Base-by-base conservation (phyloP, 202 grass and related monocot genomes). In the Zoysia matrella region DNA sequence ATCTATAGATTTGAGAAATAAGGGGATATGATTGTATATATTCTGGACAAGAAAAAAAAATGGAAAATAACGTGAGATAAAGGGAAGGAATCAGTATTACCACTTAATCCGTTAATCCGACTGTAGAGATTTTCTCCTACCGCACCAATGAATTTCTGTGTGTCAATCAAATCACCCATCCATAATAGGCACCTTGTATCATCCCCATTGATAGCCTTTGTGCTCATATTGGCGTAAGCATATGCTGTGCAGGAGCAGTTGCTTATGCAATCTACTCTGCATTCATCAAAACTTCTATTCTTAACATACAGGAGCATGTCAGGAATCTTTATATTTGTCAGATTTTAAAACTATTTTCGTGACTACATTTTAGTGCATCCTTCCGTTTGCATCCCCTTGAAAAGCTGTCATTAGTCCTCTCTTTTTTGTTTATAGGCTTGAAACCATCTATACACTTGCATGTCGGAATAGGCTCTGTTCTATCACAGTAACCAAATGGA, bases 201-300 rank as follows among this genome's bases (percentile, higher is more conserved):
- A 74, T 88, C 85, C 8, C 60, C 85, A 58, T 65, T 47, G 16
- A 74, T 69, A 11, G 22, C 46, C 11, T 14, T 67, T 11, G 45
- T 81, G 22, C 68, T 74, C 75, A 82, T 69, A 56, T 76, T 88
- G 12, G 80, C 66, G 16, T 83, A 86, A 55, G 93, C 86, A 60
- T 84, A 97, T 8, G 88, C 88, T 3, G 63, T 54, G 10, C 91
- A 91, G 0, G 86, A 85, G 56, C 77, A 82, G 73, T 91, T 83
- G 45, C 36, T 85, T 42, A 7, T 76, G 54, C 86, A 91, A 11
- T 50, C 69, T 9, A 2, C 61, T 7, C 12, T 36, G 78, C 91
- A 93, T 46, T 88, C 64, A 48, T 84, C 49, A 36, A 92, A 84
- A 14, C 45, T 88, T 15, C 36, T 76, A 0, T 40, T 88, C 3